Base-by-base conservation (phyloP, 208 protist genomes). In the Trypanosoma mega region DNA sequence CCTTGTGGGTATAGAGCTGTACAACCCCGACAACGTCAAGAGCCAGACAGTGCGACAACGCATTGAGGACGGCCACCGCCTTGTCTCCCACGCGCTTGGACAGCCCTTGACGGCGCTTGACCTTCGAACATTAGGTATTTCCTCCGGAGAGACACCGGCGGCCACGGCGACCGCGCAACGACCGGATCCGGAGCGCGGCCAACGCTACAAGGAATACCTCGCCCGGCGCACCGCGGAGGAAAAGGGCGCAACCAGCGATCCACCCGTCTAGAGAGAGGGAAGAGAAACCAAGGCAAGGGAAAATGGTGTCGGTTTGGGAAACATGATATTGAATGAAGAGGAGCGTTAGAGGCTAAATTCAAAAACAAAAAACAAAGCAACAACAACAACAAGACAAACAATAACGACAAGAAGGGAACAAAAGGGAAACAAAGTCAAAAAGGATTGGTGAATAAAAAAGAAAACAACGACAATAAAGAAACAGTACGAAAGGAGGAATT, bases 151-250 rank as follows among this genome's bases (percentile, higher is more conserved):
- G 3, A 8, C 34, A 3, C 51, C 49, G 29, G 5, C 9, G 63
- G 27, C 2, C 51, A 33, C 48, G 61, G 9, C n/a, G 66, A 41
- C 0, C 36, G 18, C 16, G 52, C 16, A 18, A 36, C 59, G 21
- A 34, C 2, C 11, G 39, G 4, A n/a, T 24, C 43, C 52, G 23
- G 58, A 61, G 53, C 74, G 68, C 27, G 86, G 86, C 9, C 48
- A 78, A 31, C 74, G 86, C 26, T 93, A 93, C 58, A 79, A 72
- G 34, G 82, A 93, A 31, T 93, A 93, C 52, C 43, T 92, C 12
- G 34, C 34, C 34, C 34, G 34, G 34, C 34, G 34, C 8, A 12
- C 34, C 9, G 80, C 55, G 26, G 62, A 70, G 46, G 68, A 30
- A 60, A 62, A 36, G 16, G 48, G 18, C 36, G 39, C 6, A 23